Evolutionary conservation across 345 rosid species (phyloP), one percentile per base, ranked within the genome.

Genomic region (Theobroma cacao): DNA sequence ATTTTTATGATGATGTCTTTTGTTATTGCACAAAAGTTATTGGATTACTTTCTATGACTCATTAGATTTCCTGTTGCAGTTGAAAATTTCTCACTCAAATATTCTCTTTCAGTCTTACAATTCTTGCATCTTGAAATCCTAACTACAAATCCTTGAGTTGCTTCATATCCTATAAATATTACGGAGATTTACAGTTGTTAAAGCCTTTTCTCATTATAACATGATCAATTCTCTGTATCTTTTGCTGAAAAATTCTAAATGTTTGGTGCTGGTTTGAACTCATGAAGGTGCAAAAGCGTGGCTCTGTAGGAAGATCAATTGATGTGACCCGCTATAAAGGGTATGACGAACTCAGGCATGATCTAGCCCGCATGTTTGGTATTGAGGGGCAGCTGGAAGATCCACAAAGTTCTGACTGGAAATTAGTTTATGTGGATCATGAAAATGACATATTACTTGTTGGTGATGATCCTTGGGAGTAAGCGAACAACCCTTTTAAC

Each of bases 401-500:
- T 86, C 99, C 91, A 2, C 95, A 89, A 81, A 88, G 91, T 78
- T 92, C 97, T 18, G 98, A 92, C 45, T 94, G 98, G 98, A 92
- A 96, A 85, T 87, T 96, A 59, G 98, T 96, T 18, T 96, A 91
- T 72, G 90, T 93, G 3, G 99, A 96, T 83, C 98, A 89, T 56
- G 99, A 96, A 78, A 94, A 94, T 61, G 98, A 96, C 78, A 92
- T 96, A 74, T 81, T 96, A 64, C 99, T 94, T 31, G 97, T 94
- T 58, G 99, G 99, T 3, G 99, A 96, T 69, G 98, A 96, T 82
- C 99, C 99, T 48, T 96, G 99, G 98, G 97, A 96, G 99, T 92
- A 91, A 86, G 98, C 88, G 40, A 31, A 36, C 12, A 31, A 66
- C 34, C 48, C 64, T 15, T 50, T 50, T 24, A 9, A 24, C 6